Evolutionary conservation across 2,329 filamentous ascomycete genomes (phyloP), one percentile per base, ranked within the genome.

Genomic region (Ambrosiella xylebori): DNA sequence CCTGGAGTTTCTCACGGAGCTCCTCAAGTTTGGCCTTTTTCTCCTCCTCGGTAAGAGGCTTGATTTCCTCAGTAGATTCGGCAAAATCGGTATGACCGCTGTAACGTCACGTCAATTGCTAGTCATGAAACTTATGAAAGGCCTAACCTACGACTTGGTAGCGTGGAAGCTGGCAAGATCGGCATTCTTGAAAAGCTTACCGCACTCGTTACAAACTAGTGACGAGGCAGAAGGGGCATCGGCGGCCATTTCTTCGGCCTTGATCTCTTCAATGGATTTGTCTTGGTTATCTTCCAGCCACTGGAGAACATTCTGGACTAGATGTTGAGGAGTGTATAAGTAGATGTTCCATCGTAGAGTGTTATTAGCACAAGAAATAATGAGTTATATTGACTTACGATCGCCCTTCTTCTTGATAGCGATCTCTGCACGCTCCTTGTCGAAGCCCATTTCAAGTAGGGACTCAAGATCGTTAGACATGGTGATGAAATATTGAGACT

Each of bases 201-300:
- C 85, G 67, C 93, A 98, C 59, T 96, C 91, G 63, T 95, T 93
- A 77, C 93, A 98, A 55, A 94, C 78, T 58, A 97, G 80, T 54
- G 88, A 95, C 66, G 82, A 80, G 58, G 89, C 86, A 11, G 19
- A 47, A 58, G 80, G 74, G 7, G 79, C 75, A 2, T 74, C 64
- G 12, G 67, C 64, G 15, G 52, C 52, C 6, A 53, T 27, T 36
- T 44, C 51, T 52, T 50, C 55, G 19, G 58, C 55, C 41, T 60
- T 41, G 17, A 37, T 54, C 5, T 70, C 69, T 41, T 96, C 89
- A 47, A 95, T 68, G 1, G 86, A 77, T 65, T 86, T 95, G 69
- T 95, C 88, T 68, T 94, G 84, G 68, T 94, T 95, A 65, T 86
- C 80, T 68, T 95, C 90, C 1, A 98, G 79, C 93, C 93, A 98